Evolutionary conservation across 1,139 yeast species (phyloP), one percentile per base, ranked within the genome.

Genomic region (Yamadazyma membranifaciens): DNA sequence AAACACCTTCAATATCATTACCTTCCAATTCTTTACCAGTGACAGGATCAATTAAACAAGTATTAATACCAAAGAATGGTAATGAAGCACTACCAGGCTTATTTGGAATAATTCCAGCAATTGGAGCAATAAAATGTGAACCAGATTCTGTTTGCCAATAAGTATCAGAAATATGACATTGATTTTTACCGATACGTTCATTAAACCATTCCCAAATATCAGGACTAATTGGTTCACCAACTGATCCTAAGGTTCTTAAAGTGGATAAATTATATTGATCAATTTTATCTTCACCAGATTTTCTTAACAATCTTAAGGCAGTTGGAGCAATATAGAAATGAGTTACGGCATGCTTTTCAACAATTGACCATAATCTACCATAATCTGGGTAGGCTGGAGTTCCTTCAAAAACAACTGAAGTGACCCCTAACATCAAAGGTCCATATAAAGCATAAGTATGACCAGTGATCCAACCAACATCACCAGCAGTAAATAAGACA

Each of bases 121-220:
- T 69, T 54, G 98, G 96, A 34, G 97, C 92, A 64, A 92, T 88
- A 62, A 92, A 78, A 65, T 92, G 97, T 37, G 97, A 86, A 45
- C 98, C 98, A 13, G 96, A 84, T 72, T 92, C 98, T 24, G 98
- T 92, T 73, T 92, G 97, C 98, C 98, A 92, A 78, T 91, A 89
- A 38, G 98, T 92, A 69, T 92, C 98, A 59, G 92, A 79, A 52
- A 92, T 82, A 57, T 78, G 83, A 67, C 96, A 88, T 61, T 87
- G 80, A 47, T 81, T 80, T 62, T 88, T 86, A 59, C 98, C 98
- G 55, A 92, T 85, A 63, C 84, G 79, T 59, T 87, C 89, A 65
- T 87, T 80, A 70, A 91, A 92, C 98, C 98, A 92, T 68, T 88
- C 95, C 98, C 98, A 92, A 58, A 92, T 81, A 66, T 92, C 98